Conservation (phyloP, 164 flowering plant genomes). For the Platanus orientalis region DNA sequence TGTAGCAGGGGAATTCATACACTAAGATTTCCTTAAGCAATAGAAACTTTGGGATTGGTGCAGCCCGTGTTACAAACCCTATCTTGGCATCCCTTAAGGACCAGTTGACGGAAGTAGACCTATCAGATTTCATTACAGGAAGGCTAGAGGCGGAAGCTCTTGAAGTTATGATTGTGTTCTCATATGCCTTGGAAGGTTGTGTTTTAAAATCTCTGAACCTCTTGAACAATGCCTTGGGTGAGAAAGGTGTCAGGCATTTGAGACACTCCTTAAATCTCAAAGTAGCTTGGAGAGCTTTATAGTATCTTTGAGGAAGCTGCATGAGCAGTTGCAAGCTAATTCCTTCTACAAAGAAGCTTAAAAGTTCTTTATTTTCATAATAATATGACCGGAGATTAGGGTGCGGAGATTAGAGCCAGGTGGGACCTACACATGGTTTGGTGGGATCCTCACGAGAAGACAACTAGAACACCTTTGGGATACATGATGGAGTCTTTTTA, state of each 20-base stretch:
- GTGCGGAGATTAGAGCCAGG: too few relatives aligned
- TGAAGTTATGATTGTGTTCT: conserved; percentile 75
- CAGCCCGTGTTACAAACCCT: conserved; percentile 74
- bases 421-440: too few relatives aligned
- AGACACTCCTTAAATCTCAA: conserved; percentile 69
- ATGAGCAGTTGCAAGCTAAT: conserved; percentile 71
- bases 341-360: conserved; percentile 77
- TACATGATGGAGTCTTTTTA: too few relatives aligned
- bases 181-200: conserved; percentile 72
- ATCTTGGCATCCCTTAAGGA: conserved; percentile 58
- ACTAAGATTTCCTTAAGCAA: conserved; percentile 86
- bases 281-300: conserved; percentile 75
- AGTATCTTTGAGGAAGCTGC: conserved; percentile 98
- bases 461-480: too few relatives aligned
- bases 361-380: conserved; percentile 79
- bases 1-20: conserved; percentile 53
- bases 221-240: conserved; percentile 89
- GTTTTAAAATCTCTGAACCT: conserved; percentile 59
- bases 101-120: conserved; percentile 76
- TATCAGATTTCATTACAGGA: conserved; percentile 90
- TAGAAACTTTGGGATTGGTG: conserved; percentile 76
- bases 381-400: conserved; percentile 96
- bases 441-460: too few relatives aligned
- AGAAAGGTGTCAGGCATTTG: conserved; percentile 95
- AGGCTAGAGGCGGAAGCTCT: conserved; percentile 85